Conservation (phyloP, 2,329 filamentous ascomycete genomes). For the Podosphaera fusca region DNA sequence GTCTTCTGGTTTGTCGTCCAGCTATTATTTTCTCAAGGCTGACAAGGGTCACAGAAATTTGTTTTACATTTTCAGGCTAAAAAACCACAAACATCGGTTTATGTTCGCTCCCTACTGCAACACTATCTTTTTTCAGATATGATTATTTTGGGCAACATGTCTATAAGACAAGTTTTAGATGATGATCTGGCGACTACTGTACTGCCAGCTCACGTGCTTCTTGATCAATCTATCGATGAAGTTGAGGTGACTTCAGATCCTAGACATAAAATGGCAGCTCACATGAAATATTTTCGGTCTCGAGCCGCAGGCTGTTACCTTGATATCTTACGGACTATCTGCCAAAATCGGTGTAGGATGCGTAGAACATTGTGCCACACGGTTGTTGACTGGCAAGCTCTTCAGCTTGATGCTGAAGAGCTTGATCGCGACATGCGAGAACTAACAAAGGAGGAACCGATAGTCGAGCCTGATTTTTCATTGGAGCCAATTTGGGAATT, state of each 20-base stretch:
- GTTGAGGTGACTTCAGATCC: constrained; percentile 53
- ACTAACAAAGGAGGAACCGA: constrained; percentile 35
- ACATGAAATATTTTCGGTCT: constrained; percentile 47
- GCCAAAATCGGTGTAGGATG: constrained; percentile 74
- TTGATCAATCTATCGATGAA: constrained; percentile 53
- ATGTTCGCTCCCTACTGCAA: constrained; percentile 60
- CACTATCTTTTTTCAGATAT: constrained; percentile 52
- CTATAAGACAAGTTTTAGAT: constrained; percentile 53
- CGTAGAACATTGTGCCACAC: constrained; percentile 75
- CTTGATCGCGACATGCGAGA: constrained; percentile 45
- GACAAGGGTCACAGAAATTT: constrained; percentile 31
- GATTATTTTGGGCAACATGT: constrained; percentile 41
- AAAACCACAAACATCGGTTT: constrained; percentile 63
- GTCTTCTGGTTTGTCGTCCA: constrained; percentile 34
- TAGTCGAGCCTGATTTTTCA: constrained; percentile 25
- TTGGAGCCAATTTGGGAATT: constrained; percentile 38
- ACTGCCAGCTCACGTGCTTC: constrained; percentile 44
- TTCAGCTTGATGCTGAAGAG: constrained; percentile 64
- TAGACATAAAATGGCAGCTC: constrained; percentile 45
- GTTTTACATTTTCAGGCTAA: constrained; percentile 52
- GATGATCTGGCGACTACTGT: constrained; percentile 61
- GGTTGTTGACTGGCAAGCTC: constrained; percentile 58
- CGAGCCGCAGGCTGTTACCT: constrained; percentile 48
- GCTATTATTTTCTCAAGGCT: constrained; percentile 2
- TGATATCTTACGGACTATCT: constrained; percentile 62